Base-by-base conservation (phyloP, 1,139 yeast genomes). In the Yamadazyma sp. region DNA sequence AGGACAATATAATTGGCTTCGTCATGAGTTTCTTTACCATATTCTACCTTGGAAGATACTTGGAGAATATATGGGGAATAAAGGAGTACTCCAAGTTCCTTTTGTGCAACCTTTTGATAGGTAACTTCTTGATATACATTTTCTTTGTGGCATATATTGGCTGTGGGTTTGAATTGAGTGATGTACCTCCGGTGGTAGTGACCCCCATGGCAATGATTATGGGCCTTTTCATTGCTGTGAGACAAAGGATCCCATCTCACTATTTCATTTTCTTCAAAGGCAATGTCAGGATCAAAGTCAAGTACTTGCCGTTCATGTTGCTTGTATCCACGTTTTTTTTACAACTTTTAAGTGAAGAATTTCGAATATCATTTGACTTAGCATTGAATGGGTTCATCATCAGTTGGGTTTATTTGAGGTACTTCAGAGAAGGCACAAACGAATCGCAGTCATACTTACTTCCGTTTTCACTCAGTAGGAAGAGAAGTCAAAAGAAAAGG, bases 171-270 rank as follows among this genome's bases (percentile, higher is more conserved):
- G 45, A 41, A 51, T 8, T 67, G 58, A 37, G 64, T 51, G 37
- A 64, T 44, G 73, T 61, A 4, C 72, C 72, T 1, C 74, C 73
- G 2, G 71, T 66, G 12, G 61, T 67, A 7, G 52, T 61, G 32
- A 54, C 69, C 1, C 57, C 66, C n/a, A 62, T 62, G 64, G 66
- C 71, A 43, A 59, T 54, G 34, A 62, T 64, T 25, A 66, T 70
- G 61, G 75, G 72, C 14, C 55, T 71, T 24, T 51, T 73, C 9
- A 69, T 71, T 10, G 75, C 76, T 4, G 59, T 69, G 5, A 71
- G 71, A 43, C 77, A 72, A 50, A 49, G 77, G 29, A 69, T 72
- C 14, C 65, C 73, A 15, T 61, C 64, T 41, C 77, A 72, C 50
- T 71, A 70, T 45, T 52, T 73, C 34, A 50, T 71, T 20, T 60